Evolutionary conservation across 345 rosid species (phyloP).

Genomic region (Reutealis trisperma): DNA sequence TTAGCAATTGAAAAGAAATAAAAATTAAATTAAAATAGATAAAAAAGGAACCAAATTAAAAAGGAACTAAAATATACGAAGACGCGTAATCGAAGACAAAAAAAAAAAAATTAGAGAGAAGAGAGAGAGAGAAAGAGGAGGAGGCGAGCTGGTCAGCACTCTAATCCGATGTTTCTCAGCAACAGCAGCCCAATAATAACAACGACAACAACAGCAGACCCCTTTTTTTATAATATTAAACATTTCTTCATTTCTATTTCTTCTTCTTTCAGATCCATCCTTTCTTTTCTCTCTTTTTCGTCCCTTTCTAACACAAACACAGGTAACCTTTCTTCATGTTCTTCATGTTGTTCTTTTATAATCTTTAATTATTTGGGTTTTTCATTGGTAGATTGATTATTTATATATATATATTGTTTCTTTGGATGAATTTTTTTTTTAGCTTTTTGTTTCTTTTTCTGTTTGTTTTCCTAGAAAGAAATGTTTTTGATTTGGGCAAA

Average conservation of each 20-base stretch:
- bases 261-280: conserved; percentile 16
- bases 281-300: not conserved
- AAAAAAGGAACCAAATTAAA: too few relatives aligned
- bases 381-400: not conserved
- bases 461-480: too few relatives aligned
- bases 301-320: not conserved
- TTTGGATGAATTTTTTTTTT: too few relatives aligned
- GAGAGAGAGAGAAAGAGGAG: too few relatives aligned
- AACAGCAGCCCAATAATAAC: conserved; percentile 16
- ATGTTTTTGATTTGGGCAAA: not conserved
- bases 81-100: too few relatives aligned
- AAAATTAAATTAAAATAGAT: too few relatives aligned
- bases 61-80: too few relatives aligned
- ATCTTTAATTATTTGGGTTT: not conserved
- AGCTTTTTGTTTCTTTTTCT: too few relatives aligned
- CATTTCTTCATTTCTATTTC: not conserved
- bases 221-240: not conserved
- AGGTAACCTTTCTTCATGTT: not conserved
- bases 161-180: conserved; percentile 33
- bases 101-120: too few relatives aligned
- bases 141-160: conserved; percentile 37
- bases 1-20: too few relatives aligned
- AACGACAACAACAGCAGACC: conserved; percentile 1
- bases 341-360: not conserved
- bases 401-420: too few relatives aligned